These are phyloP conservation scores for Citrus mangshanensis DNA, from an alignment of 345 rosid species.

Conservation along the genomic window DNA sequence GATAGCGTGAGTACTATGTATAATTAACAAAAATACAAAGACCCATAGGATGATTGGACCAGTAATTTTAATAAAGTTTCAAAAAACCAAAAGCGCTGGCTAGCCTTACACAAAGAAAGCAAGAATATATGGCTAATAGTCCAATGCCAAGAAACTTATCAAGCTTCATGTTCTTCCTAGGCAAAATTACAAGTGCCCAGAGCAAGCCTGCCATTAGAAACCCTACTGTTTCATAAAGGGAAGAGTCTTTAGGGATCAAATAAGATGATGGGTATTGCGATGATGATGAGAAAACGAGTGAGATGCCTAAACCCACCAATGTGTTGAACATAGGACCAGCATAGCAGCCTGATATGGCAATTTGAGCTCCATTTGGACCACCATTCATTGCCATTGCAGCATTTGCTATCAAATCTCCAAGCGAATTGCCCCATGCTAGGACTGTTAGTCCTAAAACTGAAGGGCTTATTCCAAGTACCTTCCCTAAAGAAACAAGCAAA, in stretches of 20 bases:
- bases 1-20: not conserved
- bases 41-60: too few relatives aligned
- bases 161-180: conserved; percentile 63
- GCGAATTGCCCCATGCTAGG: conserved; percentile 94
- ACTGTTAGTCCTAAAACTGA: conserved; percentile 83
- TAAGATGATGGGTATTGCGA: conserved; percentile 50
- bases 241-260: conserved; percentile 55
- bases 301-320: conserved; percentile 68
- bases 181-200: conserved; percentile 81
- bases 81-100: conserved; percentile 35
- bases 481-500: conserved; percentile 60
- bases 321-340: conserved; percentile 94
- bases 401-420: conserved; percentile 84
- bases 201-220: conserved; percentile 67
- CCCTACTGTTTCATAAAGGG: conserved; percentile 64
- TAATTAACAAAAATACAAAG: conserved; percentile 6
- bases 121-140: conserved; percentile 66
- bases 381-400: conserved; percentile 75
- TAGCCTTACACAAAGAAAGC: conserved; percentile 62
- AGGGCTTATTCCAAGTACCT: conserved; percentile 66
- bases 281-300: conserved; percentile 66
- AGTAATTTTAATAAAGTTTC: conserved; percentile 13
- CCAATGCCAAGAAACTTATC: conserved; percentile 67
- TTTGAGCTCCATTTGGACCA: conserved; percentile 74
- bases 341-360: conserved; percentile 89